Base-by-base conservation (phyloP, 108 stramenopile species). In the Pelagomonas calceolata region DNA sequence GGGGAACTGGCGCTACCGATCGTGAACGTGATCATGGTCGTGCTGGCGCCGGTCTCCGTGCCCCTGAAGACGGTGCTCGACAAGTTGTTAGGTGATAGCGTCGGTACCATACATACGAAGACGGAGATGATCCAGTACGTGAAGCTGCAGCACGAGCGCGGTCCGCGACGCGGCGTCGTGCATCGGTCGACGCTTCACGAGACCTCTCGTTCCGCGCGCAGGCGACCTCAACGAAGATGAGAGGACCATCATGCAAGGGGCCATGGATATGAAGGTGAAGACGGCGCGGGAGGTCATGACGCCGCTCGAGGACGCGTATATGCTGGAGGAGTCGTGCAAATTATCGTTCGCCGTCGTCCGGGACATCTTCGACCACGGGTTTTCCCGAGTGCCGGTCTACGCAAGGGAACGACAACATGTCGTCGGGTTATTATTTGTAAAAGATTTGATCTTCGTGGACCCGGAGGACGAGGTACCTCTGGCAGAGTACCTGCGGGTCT, bases 361-460 rank as follows among this genome's bases (percentile, higher is more conserved):
- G 35, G 87, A 85, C 46, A 94, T 99, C 36, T 99, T 97, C 84
- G 92, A 94, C 76, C 86, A 88, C n/a, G 98, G 98, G 14, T 99
- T 89, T 79, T 86, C 85, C 32, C 79, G 95, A 44, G 91, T 96
- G 66, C 95, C 94, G 16, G 87, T 98, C 39, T 93, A 88, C 77
- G 92, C 94, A 75, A 77, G 88, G 31, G 68, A 82, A 32, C 81
- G 60, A 76, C 82, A 94, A 77, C 92, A 94, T 76, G 79, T 98
- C 32, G 89, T 97, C 64, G 96, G 98, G 30, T 72, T 99, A 51
- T 81, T 99, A 16, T 90, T 96, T 69, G 93, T 94, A 64, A 99
- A 99, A 81, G 98, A 99, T 72, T 85, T 99, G 9, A 98, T 98
- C 78, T 96, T 99, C 74, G 78, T 99, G 32, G 95, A 96, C 78